Conservation (phyloP, 2,329 filamentous ascomycete genomes). For the Ophiostoma populinum region DNA sequence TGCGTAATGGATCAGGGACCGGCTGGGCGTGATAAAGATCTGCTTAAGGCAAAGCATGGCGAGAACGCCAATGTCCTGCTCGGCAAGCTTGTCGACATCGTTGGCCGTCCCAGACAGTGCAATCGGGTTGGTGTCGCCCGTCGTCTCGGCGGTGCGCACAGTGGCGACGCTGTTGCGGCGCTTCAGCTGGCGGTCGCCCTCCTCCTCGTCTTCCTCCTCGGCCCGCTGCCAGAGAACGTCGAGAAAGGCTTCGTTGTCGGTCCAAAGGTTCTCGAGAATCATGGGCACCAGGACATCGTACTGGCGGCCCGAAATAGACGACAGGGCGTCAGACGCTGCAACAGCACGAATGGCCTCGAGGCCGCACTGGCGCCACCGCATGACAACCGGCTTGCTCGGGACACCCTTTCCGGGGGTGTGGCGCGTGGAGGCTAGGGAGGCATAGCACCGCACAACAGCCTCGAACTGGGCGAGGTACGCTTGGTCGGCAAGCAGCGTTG, state of each 20-base stretch:
- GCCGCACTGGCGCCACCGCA: constrained; percentile 61
- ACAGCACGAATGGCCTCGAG: constrained; percentile 67
- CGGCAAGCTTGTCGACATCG: constrained; percentile 76
- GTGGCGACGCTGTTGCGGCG: constrained; percentile 68
- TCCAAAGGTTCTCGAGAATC: constrained; percentile 74
- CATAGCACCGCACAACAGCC: constrained; percentile 63
- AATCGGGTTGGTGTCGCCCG: constrained; percentile 45
- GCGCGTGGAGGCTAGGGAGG: constrained; percentile 56
- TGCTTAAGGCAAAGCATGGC: constrained; percentile 76
- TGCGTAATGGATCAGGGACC: constrained; percentile 63
- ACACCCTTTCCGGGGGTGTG: constrained; percentile 31
- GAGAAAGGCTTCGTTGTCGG: constrained; percentile 53
- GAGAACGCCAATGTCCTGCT: constrained; percentile 71
- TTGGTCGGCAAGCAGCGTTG: constrained; percentile 70
- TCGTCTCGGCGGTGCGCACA: constrained; percentile 51
- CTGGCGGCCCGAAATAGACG: constrained; percentile 58
- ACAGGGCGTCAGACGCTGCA: constrained; percentile 62
- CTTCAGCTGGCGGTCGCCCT: constrained; percentile 43
- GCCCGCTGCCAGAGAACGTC: constrained; percentile 49
- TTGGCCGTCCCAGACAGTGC: constrained; percentile 66
- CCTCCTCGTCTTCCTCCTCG: constrained; percentile 49
- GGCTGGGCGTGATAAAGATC: constrained; percentile 69
- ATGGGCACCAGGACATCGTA: constrained; percentile 66
- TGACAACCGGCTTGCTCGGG: constrained; percentile 53
- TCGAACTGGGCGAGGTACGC: constrained; percentile 70